phyloP scores from a whole-genome alignment of 371 early-diverging fungal species.

The Mortierella sp. region DNA sequence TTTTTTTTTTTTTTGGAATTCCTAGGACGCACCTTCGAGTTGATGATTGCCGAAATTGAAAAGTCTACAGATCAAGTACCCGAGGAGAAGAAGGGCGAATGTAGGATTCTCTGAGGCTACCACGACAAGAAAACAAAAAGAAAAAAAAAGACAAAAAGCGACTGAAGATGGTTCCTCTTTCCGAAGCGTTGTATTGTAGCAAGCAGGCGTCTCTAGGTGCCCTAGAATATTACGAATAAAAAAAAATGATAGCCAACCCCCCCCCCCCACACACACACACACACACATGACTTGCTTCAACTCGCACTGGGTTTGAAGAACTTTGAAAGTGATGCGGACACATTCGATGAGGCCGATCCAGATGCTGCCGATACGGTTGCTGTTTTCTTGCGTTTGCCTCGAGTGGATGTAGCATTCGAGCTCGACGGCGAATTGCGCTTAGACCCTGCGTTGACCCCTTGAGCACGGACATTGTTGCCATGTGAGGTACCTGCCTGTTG shows the following conservation, averaged over 20 bases:
- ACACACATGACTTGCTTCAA: not conserved
- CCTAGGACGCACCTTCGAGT: conserved; percentile 76
- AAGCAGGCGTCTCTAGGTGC: too few species aligned
- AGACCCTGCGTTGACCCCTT: not conserved
- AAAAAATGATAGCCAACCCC: too few species aligned
- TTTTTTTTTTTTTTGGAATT: too few species aligned
- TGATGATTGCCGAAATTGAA: conserved; percentile 77
- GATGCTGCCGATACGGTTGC: not conserved
- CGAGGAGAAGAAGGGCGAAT: conserved; percentile 67
- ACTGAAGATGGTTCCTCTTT: not conserved
- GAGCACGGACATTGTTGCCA: not conserved
- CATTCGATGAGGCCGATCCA: conserved; percentile 2
- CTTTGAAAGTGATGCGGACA: conserved; percentile 7
- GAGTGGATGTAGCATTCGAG: not conserved
- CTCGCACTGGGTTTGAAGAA: conserved; percentile 37
- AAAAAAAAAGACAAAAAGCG: not conserved
- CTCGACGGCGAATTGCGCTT: conserved; percentile 14
- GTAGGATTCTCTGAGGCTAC: conserved; percentile 57
- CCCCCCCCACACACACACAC: too few species aligned
- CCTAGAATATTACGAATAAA: not conserved
- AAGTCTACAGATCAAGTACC: conserved; percentile 68
- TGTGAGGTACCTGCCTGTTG: conserved; percentile 17
- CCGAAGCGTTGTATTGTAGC: not conserved
- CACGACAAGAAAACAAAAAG: not conserved
- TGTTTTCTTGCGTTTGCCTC: conserved; percentile 34